A percentile compares a stretch with the other conserved stretches of the same genome.
These are phyloP conservation scores for Olyra latifolia DNA, from an alignment of 176 grass and related monocot species.

Conservation along the genomic window DNA sequence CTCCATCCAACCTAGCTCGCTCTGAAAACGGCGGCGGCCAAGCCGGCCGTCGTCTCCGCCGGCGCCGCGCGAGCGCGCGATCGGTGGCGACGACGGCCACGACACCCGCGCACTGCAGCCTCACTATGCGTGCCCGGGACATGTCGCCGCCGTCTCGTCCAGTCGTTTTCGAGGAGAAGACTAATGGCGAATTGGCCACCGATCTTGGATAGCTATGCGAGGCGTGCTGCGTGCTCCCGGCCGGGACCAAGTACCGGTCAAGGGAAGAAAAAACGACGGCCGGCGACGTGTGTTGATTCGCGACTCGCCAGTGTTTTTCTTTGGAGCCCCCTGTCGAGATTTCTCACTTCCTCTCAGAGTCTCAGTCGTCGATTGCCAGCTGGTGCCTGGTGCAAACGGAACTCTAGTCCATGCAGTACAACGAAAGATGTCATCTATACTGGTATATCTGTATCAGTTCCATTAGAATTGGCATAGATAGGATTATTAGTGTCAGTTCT, in stretches of 20 bases:
- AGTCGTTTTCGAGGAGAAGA: conserved; percentile 25
- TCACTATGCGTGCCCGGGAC: neutral
- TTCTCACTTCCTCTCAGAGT: no score
- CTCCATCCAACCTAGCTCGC: neutral
- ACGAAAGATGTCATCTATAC: no score
- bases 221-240: neutral
- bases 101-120: conserved; percentile 14
- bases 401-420: no score
- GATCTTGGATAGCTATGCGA: conserved; percentile 2
- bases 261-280: neutral
- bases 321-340: no score
- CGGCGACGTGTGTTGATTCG: neutral
- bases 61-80: neutral
- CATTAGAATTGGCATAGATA: no score
- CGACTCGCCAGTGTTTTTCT: no score
- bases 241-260: neutral
- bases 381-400: no score
- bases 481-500: no score
- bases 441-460: no score
- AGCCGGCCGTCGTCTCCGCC: neutral
- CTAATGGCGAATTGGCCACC: no score
- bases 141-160: neutral
- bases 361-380: no score
- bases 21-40: neutral
- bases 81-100: conserved; percentile 26